These are phyloP conservation scores for Balakata baccata DNA, from an alignment of 345 rosid species.

Conservation along the genomic window DNA sequence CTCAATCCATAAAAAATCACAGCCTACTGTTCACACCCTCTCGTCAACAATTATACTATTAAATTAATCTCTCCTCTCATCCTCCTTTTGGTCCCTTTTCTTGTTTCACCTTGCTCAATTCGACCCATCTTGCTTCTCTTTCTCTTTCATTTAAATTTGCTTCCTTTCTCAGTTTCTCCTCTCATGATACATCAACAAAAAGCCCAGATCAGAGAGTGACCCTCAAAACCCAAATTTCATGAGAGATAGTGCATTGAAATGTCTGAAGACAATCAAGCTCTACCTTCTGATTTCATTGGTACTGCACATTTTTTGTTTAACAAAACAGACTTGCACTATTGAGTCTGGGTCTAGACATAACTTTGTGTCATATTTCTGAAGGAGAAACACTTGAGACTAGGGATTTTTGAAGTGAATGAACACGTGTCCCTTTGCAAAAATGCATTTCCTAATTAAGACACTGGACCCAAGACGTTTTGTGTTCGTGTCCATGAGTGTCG, in stretches of 20 bases:
- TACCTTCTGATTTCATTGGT: neutral
- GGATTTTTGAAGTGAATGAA: too few species aligned
- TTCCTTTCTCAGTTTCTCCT: neutral
- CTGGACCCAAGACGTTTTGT: too few species aligned
- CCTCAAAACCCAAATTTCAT: constrained; percentile 17
- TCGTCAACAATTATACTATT: constrained; percentile 22
- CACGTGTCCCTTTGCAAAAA: too few species aligned
- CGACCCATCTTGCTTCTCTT: neutral
- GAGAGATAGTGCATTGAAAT: constrained; percentile 42
- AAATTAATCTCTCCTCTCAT: neutral
- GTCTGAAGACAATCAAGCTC: constrained; percentile 52
- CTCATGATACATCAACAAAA: constrained; percentile 24
- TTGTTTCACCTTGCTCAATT: neutral
- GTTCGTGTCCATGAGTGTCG: too few species aligned
- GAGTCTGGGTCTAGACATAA: neutral
- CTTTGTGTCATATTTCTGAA: neutral
- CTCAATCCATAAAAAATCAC: constrained; percentile 27
- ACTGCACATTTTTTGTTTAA: neutral
- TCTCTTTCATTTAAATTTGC: neutral
- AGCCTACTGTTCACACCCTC: constrained; percentile 19
- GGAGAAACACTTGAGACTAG: too few species aligned
- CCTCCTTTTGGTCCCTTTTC: neutral
- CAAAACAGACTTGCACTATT: constrained; percentile 5
- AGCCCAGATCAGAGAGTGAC: constrained; percentile 23
- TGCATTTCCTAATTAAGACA: too few species aligned